These are phyloP conservation scores for Fusarium kyushuense DNA, from an alignment of 2,329 filamentous ascomycete genomes.

Conservation along the genomic window DNA sequence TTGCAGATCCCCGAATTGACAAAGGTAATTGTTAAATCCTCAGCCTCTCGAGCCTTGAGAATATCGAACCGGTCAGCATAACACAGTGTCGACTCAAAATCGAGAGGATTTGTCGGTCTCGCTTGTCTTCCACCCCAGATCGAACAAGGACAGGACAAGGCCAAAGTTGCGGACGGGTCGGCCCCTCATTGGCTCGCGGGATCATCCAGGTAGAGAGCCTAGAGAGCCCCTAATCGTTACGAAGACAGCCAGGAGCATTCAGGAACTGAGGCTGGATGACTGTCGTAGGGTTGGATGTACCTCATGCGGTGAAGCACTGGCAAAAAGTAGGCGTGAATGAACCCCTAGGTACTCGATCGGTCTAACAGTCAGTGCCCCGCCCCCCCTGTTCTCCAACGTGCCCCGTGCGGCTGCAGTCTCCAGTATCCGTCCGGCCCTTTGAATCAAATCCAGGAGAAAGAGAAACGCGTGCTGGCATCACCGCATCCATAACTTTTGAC, in stretches of 20 bases:
- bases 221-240: constrained; percentile 40
- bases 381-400: constrained; percentile 44
- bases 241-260: constrained; percentile 39
- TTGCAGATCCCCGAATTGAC: background rate
- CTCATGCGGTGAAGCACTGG: background rate
- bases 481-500: constrained; percentile 46
- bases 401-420: constrained; percentile 47
- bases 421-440: constrained; percentile 46
- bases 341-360: constrained; percentile 29
- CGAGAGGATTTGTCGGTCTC: constrained; percentile 34
- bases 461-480: constrained; percentile 52
- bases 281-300: constrained; percentile 36
- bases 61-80: constrained; percentile 1
- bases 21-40: background rate
- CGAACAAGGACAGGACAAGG: constrained; percentile 34
- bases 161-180: constrained; percentile 46
- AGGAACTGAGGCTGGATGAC: constrained; percentile 40
- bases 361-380: constrained; percentile 41
- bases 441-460: constrained; percentile 44
- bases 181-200: constrained; percentile 46
- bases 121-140: constrained; percentile 39
- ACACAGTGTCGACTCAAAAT: constrained; percentile 38
- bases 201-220: constrained; percentile 38
- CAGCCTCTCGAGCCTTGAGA: background rate
- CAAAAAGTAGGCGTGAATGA: constrained; percentile 21